A percentile compares a stretch with the other conserved stretches of the same genome.
Conservation (phyloP, 2,329 filamentous ascomycete genomes). For the Monosporascus cannonballus region DNA sequence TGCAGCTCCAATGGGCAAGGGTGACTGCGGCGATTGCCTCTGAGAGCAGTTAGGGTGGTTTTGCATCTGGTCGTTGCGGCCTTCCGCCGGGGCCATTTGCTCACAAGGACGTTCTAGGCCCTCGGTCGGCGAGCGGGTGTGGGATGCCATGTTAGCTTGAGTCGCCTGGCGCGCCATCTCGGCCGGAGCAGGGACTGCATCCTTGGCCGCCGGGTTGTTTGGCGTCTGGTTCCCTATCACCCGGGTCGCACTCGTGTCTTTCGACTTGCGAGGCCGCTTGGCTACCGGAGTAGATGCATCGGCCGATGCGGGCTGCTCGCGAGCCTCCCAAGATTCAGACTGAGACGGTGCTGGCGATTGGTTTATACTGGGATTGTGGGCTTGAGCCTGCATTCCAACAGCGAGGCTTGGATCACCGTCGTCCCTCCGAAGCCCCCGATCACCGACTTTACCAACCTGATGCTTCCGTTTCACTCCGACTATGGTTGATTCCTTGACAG, state of each 20-base stretch:
- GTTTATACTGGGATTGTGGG: constrained; percentile 5
- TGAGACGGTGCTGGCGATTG: constrained; percentile 13
- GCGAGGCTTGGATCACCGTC: constrained; percentile 8
- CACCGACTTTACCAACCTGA: constrained; percentile 13
- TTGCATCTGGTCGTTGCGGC: constrained; percentile 19
- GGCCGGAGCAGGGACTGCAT: constrained; percentile 9
- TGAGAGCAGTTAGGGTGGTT: constrained; percentile 18
- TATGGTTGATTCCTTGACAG: constrained; percentile 25
- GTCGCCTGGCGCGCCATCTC: constrained; percentile 15
- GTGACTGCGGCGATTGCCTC: constrained; percentile 17
- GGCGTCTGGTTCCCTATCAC: constrained; percentile 18
- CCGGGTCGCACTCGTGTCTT: constrained; percentile 17
- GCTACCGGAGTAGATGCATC: constrained; percentile 12
- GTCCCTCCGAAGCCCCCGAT: constrained; percentile 4
- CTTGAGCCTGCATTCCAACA: constrained; percentile 9
- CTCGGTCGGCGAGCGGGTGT: constrained; percentile 16
- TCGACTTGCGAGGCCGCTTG: constrained; percentile 25
- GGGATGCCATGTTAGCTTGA: constrained; percentile 10
- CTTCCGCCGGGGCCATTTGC: constrained; percentile 18
- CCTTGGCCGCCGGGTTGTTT: constrained; percentile 15
- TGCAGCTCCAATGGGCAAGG: constrained; percentile 14
- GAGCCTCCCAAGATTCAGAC: constrained; percentile 9
- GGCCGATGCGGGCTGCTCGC: constrained; percentile 14
- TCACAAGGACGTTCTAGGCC: constrained; percentile 24
- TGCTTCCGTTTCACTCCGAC: constrained; percentile 27